phyloP scores from a whole-genome alignment of 352 stramenopile genomes.

The Globisporangium sylvaticum region DNA sequence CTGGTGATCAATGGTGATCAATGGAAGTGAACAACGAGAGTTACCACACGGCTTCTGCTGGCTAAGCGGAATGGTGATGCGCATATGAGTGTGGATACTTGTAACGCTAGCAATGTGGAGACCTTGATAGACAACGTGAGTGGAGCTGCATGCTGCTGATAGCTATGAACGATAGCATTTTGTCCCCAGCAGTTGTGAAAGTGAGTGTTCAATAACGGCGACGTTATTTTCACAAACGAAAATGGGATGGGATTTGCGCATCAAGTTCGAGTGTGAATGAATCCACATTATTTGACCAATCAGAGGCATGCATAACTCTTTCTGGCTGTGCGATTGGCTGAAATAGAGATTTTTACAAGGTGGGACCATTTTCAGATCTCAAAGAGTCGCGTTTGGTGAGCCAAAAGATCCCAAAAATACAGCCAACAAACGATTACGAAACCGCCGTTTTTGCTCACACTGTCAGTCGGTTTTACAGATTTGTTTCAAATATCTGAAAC shows the following conservation, averaged over 20 bases:
- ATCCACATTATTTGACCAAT: background rate
- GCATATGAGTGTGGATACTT: background rate
- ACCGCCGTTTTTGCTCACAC: background rate
- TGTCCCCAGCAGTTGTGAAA: background rate
- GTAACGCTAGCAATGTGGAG: background rate
- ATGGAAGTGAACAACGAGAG: background rate
- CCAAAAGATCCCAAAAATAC: background rate
- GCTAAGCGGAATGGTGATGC: background rate
- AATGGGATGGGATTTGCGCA: background rate
- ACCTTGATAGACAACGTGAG: background rate
- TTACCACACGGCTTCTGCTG: background rate
- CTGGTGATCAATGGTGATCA: background rate
- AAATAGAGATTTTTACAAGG: background rate
- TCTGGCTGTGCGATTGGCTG: background rate
- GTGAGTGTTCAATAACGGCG: background rate
- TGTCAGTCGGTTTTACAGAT: background rate
- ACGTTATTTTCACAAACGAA: background rate
- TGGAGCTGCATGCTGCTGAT: background rate
- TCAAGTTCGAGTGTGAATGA: background rate
- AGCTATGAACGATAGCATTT: too few relatives aligned
- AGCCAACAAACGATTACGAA: background rate
- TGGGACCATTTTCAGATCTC: conserved; percentile 3
- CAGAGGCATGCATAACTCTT: background rate
- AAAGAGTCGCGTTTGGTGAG: background rate
- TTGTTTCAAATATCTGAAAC: conserved; percentile 1